Evolutionary conservation across 768 basidiomycete species (phyloP).

Genomic region (Daedaleopsis sinensis): DNA sequence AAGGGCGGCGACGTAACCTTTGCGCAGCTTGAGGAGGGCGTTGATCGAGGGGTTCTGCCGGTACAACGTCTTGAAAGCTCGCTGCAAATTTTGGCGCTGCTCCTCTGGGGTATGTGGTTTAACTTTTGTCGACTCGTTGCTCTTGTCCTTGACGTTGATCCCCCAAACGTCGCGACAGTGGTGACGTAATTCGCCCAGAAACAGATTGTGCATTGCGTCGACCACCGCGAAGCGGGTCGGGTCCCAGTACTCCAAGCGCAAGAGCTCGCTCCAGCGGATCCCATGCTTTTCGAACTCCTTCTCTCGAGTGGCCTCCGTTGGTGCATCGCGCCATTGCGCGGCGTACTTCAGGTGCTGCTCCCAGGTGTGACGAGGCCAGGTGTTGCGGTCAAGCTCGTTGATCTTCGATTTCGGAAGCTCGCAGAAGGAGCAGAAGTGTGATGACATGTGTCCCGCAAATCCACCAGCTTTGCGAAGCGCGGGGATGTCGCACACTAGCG

Average conservation of each 20-base stretch:
- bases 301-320: too few relatives aligned
- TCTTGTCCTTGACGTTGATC: slow-evolving; percentile 7
- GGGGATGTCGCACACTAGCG: slow-evolving; percentile 40
- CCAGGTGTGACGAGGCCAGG: slow-evolving; percentile 28
- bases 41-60: too few relatives aligned
- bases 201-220: slow-evolving; percentile 46
- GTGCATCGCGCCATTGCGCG: too few relatives aligned
- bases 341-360: slow-evolving; percentile 21
- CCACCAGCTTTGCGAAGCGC: slow-evolving; percentile 37
- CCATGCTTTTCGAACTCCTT: slow-evolving; percentile 8
- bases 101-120: background rate
- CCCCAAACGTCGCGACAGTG: slow-evolving; percentile 30
- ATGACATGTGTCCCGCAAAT: slow-evolving; percentile 25
- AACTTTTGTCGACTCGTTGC: too few relatives aligned
- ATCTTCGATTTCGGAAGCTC: slow-evolving; percentile 27
- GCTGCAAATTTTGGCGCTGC: too few relatives aligned
- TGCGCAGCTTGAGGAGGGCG: too few relatives aligned
- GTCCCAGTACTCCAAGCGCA: slow-evolving; percentile 44
- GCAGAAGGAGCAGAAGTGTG: slow-evolving; percentile 36
- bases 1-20: too few relatives aligned
- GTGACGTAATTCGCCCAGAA: slow-evolving; percentile 36
- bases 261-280: slow-evolving; percentile 32
- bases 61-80: too few relatives aligned
- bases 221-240: slow-evolving; percentile 33
- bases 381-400: slow-evolving; percentile 27